Conservation (phyloP, 139 green algal genomes). For the Chlamydomonas incerta region DNA sequence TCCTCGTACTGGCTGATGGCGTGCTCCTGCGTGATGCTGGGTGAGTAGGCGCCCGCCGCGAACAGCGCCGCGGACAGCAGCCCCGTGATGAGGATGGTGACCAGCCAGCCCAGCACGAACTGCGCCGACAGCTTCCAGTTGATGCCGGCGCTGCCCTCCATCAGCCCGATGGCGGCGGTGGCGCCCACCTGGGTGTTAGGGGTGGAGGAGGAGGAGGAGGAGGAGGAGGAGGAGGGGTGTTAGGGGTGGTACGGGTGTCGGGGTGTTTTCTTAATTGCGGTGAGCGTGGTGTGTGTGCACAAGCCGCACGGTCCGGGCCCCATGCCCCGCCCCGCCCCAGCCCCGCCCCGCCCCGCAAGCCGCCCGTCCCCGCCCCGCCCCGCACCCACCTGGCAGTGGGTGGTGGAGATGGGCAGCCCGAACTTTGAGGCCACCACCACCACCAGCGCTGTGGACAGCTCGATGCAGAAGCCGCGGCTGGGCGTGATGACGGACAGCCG, state of each 20-base stretch:
- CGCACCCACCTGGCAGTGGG: constrained; percentile 46
- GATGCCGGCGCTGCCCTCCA: neutral
- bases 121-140: constrained; percentile 36
- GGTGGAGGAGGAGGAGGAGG: too few species aligned
- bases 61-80: constrained; percentile 33
- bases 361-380: neutral
- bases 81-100: constrained; percentile 38
- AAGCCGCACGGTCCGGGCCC: too few species aligned
- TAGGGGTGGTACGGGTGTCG: too few species aligned
- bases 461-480: constrained; percentile 68
- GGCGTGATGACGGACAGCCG: constrained; percentile 52
- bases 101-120: constrained; percentile 40
- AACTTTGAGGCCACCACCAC: constrained; percentile 57
- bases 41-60: neutral
- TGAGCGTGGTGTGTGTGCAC: too few species aligned
- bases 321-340: too few species aligned
- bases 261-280: too few species aligned
- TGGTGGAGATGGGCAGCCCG: constrained; percentile 57
- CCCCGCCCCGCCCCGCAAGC: too few species aligned
- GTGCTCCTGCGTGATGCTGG: neutral
- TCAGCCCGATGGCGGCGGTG: neutral
- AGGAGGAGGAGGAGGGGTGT: neutral
- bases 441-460: constrained; percentile 61
- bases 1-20: neutral
- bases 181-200: neutral